phyloP scores from a whole-genome alignment of 129 eudicot genomes.

The Artemisia tridentata region DNA sequence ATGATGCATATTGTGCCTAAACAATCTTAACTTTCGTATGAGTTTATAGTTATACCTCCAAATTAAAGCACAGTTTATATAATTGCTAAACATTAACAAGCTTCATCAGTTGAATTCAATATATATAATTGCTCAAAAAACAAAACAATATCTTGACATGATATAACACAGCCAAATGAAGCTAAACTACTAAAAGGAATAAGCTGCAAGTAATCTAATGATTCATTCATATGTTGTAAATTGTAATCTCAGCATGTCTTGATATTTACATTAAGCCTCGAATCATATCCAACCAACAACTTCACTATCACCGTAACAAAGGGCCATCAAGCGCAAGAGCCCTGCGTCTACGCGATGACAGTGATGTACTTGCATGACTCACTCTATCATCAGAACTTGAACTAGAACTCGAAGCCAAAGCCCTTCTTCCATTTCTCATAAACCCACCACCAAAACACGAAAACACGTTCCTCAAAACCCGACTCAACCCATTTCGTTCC shows the following conservation, averaged over 20 bases:
- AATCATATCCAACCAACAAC: slow-evolving; percentile 2
- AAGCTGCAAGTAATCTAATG: slow-evolving; percentile 17
- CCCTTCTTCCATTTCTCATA: slow-evolving; percentile 49
- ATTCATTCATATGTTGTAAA: slow-evolving; percentile 27
- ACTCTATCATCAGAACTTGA: slow-evolving; percentile 55
- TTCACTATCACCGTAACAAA: slow-evolving; percentile 48
- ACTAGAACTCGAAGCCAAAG: slow-evolving; percentile 54
- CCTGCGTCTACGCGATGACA: slow-evolving; percentile 48
- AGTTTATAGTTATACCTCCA: not conserved
- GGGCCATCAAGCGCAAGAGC: slow-evolving; percentile 40
- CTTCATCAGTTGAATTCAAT: slow-evolving; percentile 14
- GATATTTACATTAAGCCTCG: slow-evolving; percentile 31
- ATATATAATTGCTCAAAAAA: slow-evolving; percentile 19
- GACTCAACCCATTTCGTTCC: slow-evolving; percentile 62
- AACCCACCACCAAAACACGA: slow-evolving; percentile 76
- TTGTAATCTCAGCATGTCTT: slow-evolving; percentile 23
- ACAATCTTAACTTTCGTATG: not conserved
- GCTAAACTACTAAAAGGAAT: slow-evolving; percentile 3
- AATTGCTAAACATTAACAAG: not conserved
- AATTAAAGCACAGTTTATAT: slow-evolving; percentile 7
- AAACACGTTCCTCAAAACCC: slow-evolving; percentile 53
- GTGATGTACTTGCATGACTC: slow-evolving; percentile 44
- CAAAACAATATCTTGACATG: slow-evolving; percentile 19
- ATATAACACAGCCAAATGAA: too few species aligned
- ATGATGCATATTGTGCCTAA: slow-evolving; percentile 5